Conservation (phyloP, 805 yeast species). For the Wickerhamia fluorescens region DNA sequence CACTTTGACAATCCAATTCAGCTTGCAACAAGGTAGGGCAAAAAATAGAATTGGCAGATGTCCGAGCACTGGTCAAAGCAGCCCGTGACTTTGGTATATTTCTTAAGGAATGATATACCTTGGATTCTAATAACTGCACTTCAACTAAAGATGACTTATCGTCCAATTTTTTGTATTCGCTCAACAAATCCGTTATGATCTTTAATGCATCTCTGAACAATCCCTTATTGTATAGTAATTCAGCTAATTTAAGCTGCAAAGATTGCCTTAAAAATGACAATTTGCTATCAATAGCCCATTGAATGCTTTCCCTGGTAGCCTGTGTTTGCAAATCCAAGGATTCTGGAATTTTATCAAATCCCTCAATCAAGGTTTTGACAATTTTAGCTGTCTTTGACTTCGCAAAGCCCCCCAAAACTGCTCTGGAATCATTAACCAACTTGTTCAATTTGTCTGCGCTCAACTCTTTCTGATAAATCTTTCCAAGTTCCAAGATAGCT, state of each 20-base stretch:
- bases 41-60: conserved; percentile 94
- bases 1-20: conserved; percentile 90
- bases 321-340: conserved; percentile 64
- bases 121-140: conserved; percentile 86
- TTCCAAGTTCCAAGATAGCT: conserved; percentile 72
- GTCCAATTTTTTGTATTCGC: conserved; percentile 87
- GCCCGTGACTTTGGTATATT: conserved; percentile 90
- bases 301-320: conserved; percentile 72
- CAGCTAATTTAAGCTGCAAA: conserved; percentile 75
- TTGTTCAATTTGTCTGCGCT: conserved; percentile 46
- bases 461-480: conserved; percentile 47
- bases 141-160: conserved; percentile 94
- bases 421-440: conserved; percentile 63
- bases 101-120: conserved; percentile 84
- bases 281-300: conserved; percentile 79
- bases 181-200: conserved; percentile 63
- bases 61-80: conserved; percentile 88
- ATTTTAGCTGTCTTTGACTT: conserved; percentile 94
- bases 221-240: conserved; percentile 60
- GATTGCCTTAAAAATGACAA: conserved; percentile 86
- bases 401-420: conserved; percentile 71
- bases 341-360: conserved; percentile 56
- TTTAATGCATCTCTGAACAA: conserved; percentile 63
- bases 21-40: conserved; percentile 94
- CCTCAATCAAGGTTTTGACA: conserved; percentile 72